These are phyloP conservation scores for Solanum pennellii DNA, from an alignment of 257 asterid species.

Conservation along the genomic window DNA sequence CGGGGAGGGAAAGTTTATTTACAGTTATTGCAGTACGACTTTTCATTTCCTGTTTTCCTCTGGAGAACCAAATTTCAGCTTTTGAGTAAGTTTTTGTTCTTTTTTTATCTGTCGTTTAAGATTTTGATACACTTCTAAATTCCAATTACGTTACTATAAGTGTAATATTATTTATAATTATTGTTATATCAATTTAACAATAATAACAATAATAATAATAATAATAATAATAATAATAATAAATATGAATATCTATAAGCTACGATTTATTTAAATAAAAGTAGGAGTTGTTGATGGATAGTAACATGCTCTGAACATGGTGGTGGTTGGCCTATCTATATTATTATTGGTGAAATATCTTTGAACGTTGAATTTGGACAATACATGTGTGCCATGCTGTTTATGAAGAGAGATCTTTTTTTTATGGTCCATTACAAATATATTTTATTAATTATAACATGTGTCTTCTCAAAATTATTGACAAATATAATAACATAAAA, in stretches of 20 bases:
- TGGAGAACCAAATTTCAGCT: no score
- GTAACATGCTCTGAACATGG: background rate
- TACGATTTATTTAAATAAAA: background rate
- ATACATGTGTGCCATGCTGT: background rate
- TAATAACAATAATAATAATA: no score
- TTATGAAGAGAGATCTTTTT: background rate
- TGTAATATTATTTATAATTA: background rate
- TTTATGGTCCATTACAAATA: background rate
- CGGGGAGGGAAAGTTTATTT: no score
- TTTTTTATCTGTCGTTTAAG: background rate
- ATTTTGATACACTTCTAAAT: background rate
- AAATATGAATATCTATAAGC: no score
- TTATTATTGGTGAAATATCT: background rate
- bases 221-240: no score
- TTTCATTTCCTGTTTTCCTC: no score
- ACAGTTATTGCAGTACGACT: no score
- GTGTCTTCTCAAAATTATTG: no score
- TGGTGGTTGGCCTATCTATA: background rate
- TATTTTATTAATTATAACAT: background rate
- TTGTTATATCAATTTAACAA: no score
- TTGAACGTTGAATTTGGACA: background rate
- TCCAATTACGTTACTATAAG: background rate
- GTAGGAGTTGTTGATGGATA: background rate
- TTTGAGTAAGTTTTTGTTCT: constrained; percentile 18
- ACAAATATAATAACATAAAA: no score